Base-by-base conservation (phyloP, 2,329 filamentous ascomycete genomes). In the Gaeumannomyces sp. region DNA sequence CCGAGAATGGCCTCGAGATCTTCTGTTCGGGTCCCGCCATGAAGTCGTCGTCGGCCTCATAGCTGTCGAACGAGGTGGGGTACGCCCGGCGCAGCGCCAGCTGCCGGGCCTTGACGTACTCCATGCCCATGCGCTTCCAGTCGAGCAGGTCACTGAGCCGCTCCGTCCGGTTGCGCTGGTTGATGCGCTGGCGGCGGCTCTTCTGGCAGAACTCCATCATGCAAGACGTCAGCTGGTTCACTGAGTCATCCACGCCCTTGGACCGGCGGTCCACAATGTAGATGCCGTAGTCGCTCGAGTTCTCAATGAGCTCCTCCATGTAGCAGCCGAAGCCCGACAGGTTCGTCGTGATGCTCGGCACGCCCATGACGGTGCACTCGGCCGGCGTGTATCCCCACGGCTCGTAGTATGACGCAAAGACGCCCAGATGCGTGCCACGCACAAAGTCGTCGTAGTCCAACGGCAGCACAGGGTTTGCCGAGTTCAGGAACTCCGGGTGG, bases 41-140 rank as follows among this genome's bases (percentile, higher is more conserved):
- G 78, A 93, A 95, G 74, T 95, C 91, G 68, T 91, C 91, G 72
- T 93, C 92, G 14, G 29, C 33, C 66, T 92, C 89, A 16, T 93
- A 90, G 64, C 87, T 85, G 59, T 86, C 84, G 75, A 97, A 99
- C 3, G 92, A 94, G 63, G 84, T 83, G 62, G 95, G 94, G 77
- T 98, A 99, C 27, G 95, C 95, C 77, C 95, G 86, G 72, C 95
- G 85, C 68, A 99, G 82, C 29, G 95, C 95, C 73, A 99, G 79
- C 77, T 98, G 95, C 61, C 95, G 87, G 45, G 95, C 95, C 82
- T 98, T 99, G 79, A 97, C 92, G 74, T 99, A 99, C 79, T 99
- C 95, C 89, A 98, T 89, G 28, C 95, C 95, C 95, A 99, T 99
- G 62, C 95, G 86, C 85, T 98, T 98, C 95, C 95, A 99, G 79